A percentile compares a stretch with the other conserved stretches of the same genome.
Evolutionary conservation across 352 stramenopile genomes (phyloP).

Genomic region (Globisporangium emineosum): DNA sequence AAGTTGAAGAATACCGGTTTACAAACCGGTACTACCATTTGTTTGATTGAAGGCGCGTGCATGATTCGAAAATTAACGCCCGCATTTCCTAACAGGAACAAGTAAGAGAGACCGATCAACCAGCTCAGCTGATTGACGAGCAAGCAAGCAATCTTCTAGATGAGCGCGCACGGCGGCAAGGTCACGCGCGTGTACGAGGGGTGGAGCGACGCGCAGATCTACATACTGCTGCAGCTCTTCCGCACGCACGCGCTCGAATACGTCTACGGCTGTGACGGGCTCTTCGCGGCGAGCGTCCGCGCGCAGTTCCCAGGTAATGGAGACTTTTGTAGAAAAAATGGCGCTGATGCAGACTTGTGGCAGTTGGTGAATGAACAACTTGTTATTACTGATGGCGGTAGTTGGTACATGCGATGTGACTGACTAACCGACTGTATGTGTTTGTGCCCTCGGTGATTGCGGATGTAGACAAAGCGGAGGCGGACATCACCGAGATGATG

Average conservation of each 20-base stretch:
- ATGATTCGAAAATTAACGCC: neutral
- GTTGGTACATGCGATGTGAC: neutral
- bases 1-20: neutral
- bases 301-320: slow-evolving; percentile 36
- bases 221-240: slow-evolving; percentile 47
- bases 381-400: slow-evolving; percentile 1
- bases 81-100: neutral
- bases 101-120: neutral
- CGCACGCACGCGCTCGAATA: slow-evolving; percentile 53
- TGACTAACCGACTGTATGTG: neutral
- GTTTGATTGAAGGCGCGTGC: neutral
- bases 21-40: neutral
- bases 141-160: too few relatives aligned
- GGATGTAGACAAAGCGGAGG: slow-evolving; percentile 28
- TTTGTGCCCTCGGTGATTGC: neutral
- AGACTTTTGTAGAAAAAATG: neutral
- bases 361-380: slow-evolving; percentile 2
- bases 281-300: slow-evolving; percentile 41
- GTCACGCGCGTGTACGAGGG: slow-evolving; percentile 26
- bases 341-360: neutral
- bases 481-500: slow-evolving; percentile 44
- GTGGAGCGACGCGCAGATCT: slow-evolving; percentile 55
- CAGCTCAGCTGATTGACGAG: neutral
- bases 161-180: slow-evolving; percentile 20
- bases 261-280: slow-evolving; percentile 47